Percentiles rank a stretch among this genome's conserved stretches.
Conservation (phyloP, 1,284 basidiomycete species). For the Microstroma glucosiphilum region DNA sequence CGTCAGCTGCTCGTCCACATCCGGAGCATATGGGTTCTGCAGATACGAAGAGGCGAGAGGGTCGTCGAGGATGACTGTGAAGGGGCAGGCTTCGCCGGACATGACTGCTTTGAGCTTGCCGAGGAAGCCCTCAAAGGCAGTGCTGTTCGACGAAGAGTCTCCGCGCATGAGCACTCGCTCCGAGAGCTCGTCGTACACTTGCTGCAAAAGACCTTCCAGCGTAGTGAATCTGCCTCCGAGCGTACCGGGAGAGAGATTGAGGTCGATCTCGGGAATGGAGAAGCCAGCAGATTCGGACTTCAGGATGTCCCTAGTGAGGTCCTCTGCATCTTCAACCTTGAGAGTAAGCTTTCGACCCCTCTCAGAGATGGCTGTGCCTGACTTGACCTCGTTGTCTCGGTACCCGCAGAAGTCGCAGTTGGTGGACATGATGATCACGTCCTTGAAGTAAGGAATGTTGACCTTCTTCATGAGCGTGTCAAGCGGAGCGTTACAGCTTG, state of each 20-base stretch:
- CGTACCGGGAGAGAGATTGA: conserved; percentile 84
- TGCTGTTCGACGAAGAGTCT: conserved; percentile 56
- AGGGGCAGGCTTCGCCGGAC: conserved; percentile 38
- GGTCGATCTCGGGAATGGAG: conserved; percentile 87
- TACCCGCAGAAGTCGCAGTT: conserved; percentile 94
- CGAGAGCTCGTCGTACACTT: conserved; percentile 89
- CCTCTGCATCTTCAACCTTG: conserved; percentile 86
- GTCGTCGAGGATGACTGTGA: conserved; percentile 86
- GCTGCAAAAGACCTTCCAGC: conserved; percentile 86
- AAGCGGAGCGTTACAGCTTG: conserved; percentile 75
- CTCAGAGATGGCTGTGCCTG: conserved; percentile 77
- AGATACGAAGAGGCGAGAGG: conserved; percentile 92
- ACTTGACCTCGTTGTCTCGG: conserved; percentile 95
- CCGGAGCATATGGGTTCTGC: conserved; percentile 70
- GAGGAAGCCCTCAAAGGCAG: conserved; percentile 60
- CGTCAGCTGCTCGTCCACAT: conserved; percentile 55
- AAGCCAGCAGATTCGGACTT: conserved; percentile 68
- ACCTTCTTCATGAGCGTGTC: conserved; percentile 94
- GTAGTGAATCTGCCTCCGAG: conserved; percentile 98
- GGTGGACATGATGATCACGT: conserved; percentile 96
- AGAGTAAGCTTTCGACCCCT: conserved; percentile 80
- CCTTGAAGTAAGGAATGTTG: conserved; percentile 97
- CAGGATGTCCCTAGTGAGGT: conserved; percentile 86
- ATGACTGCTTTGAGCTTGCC: conserved; percentile 57
- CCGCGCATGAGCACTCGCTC: conserved; percentile 76